Base-by-base conservation (phyloP, 2,329 filamentous ascomycete species). In the Beauveria scarabaeidicola region DNA sequence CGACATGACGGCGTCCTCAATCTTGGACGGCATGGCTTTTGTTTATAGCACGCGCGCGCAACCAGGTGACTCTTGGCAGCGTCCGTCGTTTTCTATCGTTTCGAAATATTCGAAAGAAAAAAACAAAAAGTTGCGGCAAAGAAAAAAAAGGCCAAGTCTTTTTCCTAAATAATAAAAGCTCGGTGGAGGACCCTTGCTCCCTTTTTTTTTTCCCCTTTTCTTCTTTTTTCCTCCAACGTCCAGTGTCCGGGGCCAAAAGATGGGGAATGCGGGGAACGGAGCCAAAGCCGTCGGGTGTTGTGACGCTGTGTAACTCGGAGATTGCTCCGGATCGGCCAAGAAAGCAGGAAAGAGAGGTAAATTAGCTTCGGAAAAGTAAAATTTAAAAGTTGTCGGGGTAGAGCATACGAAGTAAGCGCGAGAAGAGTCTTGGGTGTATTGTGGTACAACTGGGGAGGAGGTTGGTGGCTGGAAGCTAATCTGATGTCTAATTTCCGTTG, bases 201-300 rank as follows among this genome's bases (percentile, higher is more conserved):
- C 29, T 32, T 32, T 32, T 32, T 29, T 32, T 32, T 32, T 32
- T 13, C 29, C 7, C 2, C 32, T 52, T 15, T 15, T 23, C n/a
- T n/a, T n/a, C n/a, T 40, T 40, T 51, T 38, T 27, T 25, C 5
- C 21, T n/a, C 52, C 25, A 55, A 38, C 46, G 23, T 57, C 43
- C 32, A 21, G 29, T 58, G 41, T 55, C 51, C 52, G 52, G 53
- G 8, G 29, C 27, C 36, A 38, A 23, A 32, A n/a, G 56, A 58
- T 52, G 47, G 47, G 15, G 56, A 58, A 38, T 58, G 47, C 48
- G 56, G 56, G 56, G 56, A 52, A 52, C 47, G 47, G 27, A 11
- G 8, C 36, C 23, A 40, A 25, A n/a, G 21, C 36, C 32, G 25
- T 8, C 21, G 8, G 32, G 9, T 11, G 7, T 7, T 1, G 15